These are phyloP conservation scores for Neofusicoccum umdonicola DNA, from an alignment of 2,329 filamentous ascomycete species.

Conservation along the genomic window DNA sequence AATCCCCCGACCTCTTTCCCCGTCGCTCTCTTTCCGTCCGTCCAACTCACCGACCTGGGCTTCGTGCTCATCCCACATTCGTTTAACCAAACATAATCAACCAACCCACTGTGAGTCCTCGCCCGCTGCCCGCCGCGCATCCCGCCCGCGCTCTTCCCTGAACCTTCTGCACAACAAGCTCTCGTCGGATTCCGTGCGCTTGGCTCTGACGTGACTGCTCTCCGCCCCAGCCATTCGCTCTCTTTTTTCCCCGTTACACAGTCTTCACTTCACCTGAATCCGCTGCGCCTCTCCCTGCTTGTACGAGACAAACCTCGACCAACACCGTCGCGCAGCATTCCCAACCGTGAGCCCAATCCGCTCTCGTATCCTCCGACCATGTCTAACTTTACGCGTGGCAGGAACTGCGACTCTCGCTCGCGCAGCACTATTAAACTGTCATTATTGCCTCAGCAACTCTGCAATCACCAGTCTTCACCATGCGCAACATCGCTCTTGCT, in stretches of 20 bases:
- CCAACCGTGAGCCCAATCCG: neutral
- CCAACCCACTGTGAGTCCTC: neutral
- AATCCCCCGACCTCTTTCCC: neutral
- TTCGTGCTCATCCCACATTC: slow-evolving; percentile 2
- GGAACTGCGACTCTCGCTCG: neutral
- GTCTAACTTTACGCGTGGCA: slow-evolving; percentile 5
- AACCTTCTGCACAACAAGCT: neutral
- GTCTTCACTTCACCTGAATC: neutral
- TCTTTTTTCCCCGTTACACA: neutral
- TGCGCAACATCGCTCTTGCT: slow-evolving; percentile 12
- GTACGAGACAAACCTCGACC: neutral
- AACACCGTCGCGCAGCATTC: slow-evolving; percentile 7
- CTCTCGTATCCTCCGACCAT: neutral
- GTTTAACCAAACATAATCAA: neutral
- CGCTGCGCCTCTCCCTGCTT: slow-evolving; percentile 9
- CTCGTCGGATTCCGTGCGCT: neutral
- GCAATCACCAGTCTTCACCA: neutral
- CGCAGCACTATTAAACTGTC: neutral
- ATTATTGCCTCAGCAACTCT: neutral
- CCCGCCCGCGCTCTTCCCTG: neutral
- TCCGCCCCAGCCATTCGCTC: neutral
- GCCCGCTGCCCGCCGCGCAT: neutral
- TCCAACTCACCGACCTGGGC: slow-evolving; percentile 1
- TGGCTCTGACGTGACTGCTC: neutral
- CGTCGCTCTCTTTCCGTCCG: neutral